Evolutionary conservation across 2,329 filamentous ascomycete genomes (phyloP).

Genomic region (Seiridium cupressi): DNA sequence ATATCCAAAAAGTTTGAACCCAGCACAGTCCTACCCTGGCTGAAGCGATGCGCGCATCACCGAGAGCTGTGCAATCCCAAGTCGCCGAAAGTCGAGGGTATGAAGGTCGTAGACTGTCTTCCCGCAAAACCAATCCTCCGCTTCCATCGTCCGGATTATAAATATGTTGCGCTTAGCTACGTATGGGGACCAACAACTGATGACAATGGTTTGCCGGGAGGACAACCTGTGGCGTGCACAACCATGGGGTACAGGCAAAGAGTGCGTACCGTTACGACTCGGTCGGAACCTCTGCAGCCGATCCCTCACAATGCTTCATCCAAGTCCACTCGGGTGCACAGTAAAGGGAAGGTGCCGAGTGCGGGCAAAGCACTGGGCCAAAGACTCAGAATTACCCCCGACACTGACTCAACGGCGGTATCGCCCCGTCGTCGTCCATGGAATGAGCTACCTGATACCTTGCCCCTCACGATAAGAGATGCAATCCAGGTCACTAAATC

Average conservation of each 20-base stretch:
- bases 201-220: not conserved
- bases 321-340: no score
- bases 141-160: not conserved
- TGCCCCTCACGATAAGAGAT: not conserved
- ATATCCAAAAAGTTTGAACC: not conserved
- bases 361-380: no score
- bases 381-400: no score
- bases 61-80: not conserved
- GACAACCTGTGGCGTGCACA: no score
- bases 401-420: not conserved
- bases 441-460: not conserved
- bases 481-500: not conserved
- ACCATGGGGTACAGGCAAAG: no score
- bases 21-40: not conserved
- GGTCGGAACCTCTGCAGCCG: no score
- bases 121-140: not conserved
- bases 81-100: not conserved
- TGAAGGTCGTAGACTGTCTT: not conserved
- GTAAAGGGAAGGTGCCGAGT: no score
- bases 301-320: no score
- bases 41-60: not conserved
- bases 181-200: not conserved
- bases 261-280: no score
- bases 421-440: not conserved
- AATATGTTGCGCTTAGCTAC: not conserved